These are phyloP conservation scores for Ramaria rubella DNA, from an alignment of 768 basidiomycete species.

Conservation along the genomic window DNA sequence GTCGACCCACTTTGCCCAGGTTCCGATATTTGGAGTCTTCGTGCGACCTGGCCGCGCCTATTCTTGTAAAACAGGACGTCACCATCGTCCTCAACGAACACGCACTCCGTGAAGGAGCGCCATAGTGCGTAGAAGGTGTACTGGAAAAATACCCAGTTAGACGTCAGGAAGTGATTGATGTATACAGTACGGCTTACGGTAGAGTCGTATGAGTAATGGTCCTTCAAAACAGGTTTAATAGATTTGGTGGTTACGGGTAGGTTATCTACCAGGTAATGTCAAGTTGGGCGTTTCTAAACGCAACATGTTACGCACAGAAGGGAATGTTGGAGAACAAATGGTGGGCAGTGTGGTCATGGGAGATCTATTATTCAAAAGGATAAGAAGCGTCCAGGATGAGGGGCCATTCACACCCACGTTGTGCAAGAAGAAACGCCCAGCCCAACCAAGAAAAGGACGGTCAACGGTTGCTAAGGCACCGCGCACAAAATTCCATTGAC, in stretches of 20 bases:
- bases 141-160: not conserved
- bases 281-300: not conserved
- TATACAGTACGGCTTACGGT: not conserved
- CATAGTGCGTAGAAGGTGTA: constrained; percentile 2
- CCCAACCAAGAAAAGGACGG: constrained; percentile 15
- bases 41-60: not conserved
- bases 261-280: not conserved
- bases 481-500: constrained; percentile 14
- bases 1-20: not conserved
- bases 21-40: not conserved
- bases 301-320: constrained; percentile 4
- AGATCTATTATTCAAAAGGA: not conserved
- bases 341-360: constrained; percentile 15
- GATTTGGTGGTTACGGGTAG: constrained; percentile 9
- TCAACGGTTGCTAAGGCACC: constrained; percentile 12
- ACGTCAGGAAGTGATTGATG: not conserved
- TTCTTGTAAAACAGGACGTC: constrained; percentile 1
- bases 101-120: not conserved
- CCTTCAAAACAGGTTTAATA: constrained; percentile 7
- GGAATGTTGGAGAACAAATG: constrained; percentile 14
- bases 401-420: constrained; percentile 7
- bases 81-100: not conserved
- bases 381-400: not conserved
- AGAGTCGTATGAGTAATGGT: constrained; percentile 4
- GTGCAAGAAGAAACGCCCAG: constrained; percentile 15